Evolutionary conservation across 1,139 yeast species (phyloP).

Genomic region (Candida mesenterica): DNA sequence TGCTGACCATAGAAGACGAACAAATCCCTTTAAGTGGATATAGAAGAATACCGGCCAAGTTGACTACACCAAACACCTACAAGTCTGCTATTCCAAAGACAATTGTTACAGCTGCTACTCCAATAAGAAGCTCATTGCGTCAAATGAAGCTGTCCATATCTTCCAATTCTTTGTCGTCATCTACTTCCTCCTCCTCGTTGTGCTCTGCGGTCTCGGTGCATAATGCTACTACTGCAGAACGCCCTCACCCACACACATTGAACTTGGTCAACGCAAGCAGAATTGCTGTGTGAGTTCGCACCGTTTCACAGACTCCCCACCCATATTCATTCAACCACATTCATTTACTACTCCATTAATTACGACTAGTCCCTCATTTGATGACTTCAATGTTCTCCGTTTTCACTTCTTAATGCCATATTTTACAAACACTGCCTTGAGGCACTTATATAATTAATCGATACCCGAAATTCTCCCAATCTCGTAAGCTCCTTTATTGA

Average conservation of each 20-base stretch:
- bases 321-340: constrained; percentile 2
- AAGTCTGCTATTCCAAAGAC: not conserved
- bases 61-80: not conserved
- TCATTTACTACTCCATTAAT: too few species aligned
- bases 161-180: constrained; percentile 1
- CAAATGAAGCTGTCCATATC: not conserved
- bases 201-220: constrained; percentile 1
- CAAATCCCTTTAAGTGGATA: constrained; percentile 5
- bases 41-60: constrained; percentile 2
- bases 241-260: constrained; percentile 7
- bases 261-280: constrained; percentile 6
- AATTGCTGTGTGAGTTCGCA: not conserved
- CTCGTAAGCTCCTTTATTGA: too few species aligned
- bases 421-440: not conserved
- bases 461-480: too few species aligned
- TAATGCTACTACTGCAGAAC: constrained; percentile 7
- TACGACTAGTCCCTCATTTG: not conserved
- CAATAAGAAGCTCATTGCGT: not conserved
- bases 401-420: constrained; percentile 1
- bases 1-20: constrained; percentile 11
- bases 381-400: not conserved
- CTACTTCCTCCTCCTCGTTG: constrained; percentile 1
- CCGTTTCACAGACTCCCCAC: not conserved
- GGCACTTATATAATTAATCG: constrained; percentile 1
- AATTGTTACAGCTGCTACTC: too few species aligned